Conservation (phyloP, 352 stramenopile genomes). For the Phytophthora idaei region DNA sequence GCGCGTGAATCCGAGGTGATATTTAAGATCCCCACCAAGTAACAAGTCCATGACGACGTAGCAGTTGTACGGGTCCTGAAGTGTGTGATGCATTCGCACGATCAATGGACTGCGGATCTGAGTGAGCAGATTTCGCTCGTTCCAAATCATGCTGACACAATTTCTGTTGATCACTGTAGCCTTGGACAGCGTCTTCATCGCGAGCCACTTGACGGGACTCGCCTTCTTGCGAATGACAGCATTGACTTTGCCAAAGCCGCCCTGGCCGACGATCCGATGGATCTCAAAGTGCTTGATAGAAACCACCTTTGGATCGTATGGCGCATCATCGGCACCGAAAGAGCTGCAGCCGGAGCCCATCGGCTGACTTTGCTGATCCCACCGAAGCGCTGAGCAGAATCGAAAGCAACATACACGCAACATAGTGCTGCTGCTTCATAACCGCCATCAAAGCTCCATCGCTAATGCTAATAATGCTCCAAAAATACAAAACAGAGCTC, state of each 20-base stretch:
- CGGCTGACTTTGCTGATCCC: too few relatives aligned
- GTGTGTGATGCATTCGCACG: conserved; percentile 72
- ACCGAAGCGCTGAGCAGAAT: too few relatives aligned
- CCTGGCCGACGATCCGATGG: conserved; percentile 69
- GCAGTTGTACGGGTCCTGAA: conserved; percentile 69
- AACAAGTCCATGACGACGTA: conserved; percentile 84
- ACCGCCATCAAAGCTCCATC: too few relatives aligned
- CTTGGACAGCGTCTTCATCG: conserved; percentile 77
- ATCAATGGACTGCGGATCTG: conserved; percentile 53
- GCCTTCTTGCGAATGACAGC: conserved; percentile 70
- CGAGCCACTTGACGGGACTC: conserved; percentile 58
- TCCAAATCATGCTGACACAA: conserved; percentile 78
- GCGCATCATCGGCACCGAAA: conserved; percentile 9
- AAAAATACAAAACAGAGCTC: too few relatives aligned
- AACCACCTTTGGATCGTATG: conserved; percentile 48
- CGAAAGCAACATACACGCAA: too few relatives aligned
- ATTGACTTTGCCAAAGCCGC: conserved; percentile 80
- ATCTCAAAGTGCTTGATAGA: conserved; percentile 69
- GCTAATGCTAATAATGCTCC: too few relatives aligned
- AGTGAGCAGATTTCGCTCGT: conserved; percentile 72
- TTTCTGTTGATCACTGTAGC: conserved; percentile 60
- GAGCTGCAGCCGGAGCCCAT: conserved; percentile 60
- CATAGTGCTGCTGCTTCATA: too few relatives aligned
- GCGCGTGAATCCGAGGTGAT: conserved; percentile 52
- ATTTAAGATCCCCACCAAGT: conserved; percentile 76